Evolutionary conservation across 352 stramenopile genomes (phyloP), one percentile per base, ranked within the genome.

Genomic region (Pythium apleroticum): DNA sequence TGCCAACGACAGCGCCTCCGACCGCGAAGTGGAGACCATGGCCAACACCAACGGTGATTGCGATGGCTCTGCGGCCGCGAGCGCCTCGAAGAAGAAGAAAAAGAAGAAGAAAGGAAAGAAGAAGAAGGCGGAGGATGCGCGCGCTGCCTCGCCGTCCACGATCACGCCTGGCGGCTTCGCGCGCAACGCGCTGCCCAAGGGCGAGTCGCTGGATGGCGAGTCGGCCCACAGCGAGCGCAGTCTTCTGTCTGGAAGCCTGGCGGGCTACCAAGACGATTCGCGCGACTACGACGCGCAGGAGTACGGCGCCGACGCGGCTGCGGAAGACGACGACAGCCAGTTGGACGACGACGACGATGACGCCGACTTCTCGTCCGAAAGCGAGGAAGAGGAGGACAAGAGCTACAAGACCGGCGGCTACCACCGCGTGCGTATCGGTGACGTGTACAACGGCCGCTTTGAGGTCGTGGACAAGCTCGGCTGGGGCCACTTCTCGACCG

Each of bases 401-500:
- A 97, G 95, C 52, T 99, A 99, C 78, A 98, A 98, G 62, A 71
- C 89, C 0, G 98, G 98, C 56, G 98, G 98, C 20, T 99, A 99
- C 80, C 97, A 99, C 76, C 94, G 81, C 43, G 97, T 99, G 17
- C 84, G 91, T 59, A 75, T 92, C 14, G 95, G 93, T 4, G 93
- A 98, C 41, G 79, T 97, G 58, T 98, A 92, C 81, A 97, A 96
- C 54, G 71, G 72, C 9, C 80, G 97, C 65, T 99, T 99, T 68
- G 81, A 97, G 28, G 94, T 99, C 60, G 82, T 99, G 39, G 94
- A 98, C 72, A 99, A 99, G 77, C 88, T 99, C 35, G 98, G 98
- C 22, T 99, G 98, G 98, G 98, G 98, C 27, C 98, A 99, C 73
- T 99, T 99, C 75, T 99, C 97, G 41, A 99, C 98, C 5, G 98